Base-by-base conservation (phyloP, 352 stramenopile species). In the Phytophthora pluvialis region DNA sequence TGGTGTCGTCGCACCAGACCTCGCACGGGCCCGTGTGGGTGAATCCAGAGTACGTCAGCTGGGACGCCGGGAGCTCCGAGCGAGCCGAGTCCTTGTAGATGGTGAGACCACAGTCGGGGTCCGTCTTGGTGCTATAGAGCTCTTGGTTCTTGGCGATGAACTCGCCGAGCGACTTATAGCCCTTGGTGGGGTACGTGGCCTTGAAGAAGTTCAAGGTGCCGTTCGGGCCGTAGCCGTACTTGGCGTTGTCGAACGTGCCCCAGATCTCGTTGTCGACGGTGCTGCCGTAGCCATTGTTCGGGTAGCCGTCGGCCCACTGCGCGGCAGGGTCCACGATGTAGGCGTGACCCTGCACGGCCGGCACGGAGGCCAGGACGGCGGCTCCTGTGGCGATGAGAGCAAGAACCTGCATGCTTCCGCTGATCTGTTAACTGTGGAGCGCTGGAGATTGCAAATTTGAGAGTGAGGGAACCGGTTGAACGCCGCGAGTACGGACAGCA, bases 21-120 rank as follows among this genome's bases (percentile, higher is more conserved):
- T 91, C 80, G 42, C 83, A 91, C 26, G 75, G 77, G 5, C 80
- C 78, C 0, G 72, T 60, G 60, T 91, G 83, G 1, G 76, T 81
- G 61, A 90, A 90, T 0, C 79, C 75, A 11, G 75, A 69, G 67
- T 75, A 81, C 52, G 65, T 79, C 29, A 88, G 55, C 50, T 76
- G 53, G 4, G 45, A 58, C 11, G 75, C 59, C 4, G 77, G 75
- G 38, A 87, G 55, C 38, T 75, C 68, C 6, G 67, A 73, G 26
- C 72, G 72, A 13, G 36, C 55, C 29, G 72, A 70, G 10, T 74
- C 67, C 29, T 84, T 76, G 64, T 75, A 81, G 18, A 61, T 55
- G 0, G 78, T 84, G 21, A 73, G 47, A 7, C 78, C 78, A 47
- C 75, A 84, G n/a, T 80, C 33, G 9, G 64, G 50, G 26, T 83